A percentile compares a stretch with the other conserved stretches of the same genome.
phyloP scores from a whole-genome alignment of 768 basidiomycete species.

The Mycena alexandri region DNA sequence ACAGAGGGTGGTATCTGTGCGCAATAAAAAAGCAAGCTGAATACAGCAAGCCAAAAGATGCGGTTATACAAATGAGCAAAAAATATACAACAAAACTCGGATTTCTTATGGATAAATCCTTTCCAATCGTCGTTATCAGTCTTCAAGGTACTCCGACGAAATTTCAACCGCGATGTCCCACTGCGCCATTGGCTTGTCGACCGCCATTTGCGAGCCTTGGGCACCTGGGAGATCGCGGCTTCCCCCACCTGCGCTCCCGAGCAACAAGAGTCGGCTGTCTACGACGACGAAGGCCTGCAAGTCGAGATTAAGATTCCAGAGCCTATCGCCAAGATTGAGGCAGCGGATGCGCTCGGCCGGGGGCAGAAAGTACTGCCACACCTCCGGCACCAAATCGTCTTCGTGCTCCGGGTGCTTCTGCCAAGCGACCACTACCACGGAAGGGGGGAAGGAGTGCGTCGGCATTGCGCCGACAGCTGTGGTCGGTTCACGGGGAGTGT shows the following conservation, averaged over 20 bases:
- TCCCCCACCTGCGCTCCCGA: constrained; percentile 25
- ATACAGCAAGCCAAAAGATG: no score
- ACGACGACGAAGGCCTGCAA: constrained; percentile 38
- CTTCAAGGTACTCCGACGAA: constrained; percentile 7
- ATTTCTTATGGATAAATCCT: background rate
- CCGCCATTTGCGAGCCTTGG: constrained; percentile 39
- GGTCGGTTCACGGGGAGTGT: constrained; percentile 3
- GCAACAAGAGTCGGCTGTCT: constrained; percentile 35
- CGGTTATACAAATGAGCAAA: no score
- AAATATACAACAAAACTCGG: no score
- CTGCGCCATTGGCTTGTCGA: constrained; percentile 3
- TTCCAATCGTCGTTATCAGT: background rate
- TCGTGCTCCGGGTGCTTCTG: constrained; percentile 14
- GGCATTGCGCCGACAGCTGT: background rate
- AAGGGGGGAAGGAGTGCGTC: constrained; percentile 5
- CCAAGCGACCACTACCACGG: constrained; percentile 42
- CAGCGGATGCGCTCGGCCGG: constrained; percentile 40
- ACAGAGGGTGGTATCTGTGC: no score
- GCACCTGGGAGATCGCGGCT: background rate
- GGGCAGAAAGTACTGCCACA: constrained; percentile 41
- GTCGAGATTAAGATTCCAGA: constrained; percentile 41
- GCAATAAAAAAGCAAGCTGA: no score
- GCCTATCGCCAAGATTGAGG: constrained; percentile 36
- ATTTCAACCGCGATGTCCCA: constrained; percentile 23
- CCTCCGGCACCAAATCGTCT: constrained; percentile 36